Evolutionary conservation across 129 eudicot species (phyloP).

Genomic region (Pulicaria dysenterica): DNA sequence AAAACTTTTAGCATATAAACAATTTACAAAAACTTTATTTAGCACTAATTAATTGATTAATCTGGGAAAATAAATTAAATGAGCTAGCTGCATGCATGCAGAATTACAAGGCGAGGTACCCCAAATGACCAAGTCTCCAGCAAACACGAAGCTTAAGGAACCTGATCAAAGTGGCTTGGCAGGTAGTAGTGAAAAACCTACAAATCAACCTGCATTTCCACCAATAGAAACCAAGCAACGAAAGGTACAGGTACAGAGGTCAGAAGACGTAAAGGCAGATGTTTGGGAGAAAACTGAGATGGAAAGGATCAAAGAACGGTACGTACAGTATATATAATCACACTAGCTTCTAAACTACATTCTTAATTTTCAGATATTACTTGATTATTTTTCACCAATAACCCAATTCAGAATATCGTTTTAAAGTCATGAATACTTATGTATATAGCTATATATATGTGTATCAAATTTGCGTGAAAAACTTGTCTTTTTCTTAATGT

Average conservation of each 20-base stretch:
- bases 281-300: constrained; percentile 76
- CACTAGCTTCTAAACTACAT: not conserved
- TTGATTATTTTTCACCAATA: not conserved
- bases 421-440: not conserved
- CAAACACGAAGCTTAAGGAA: constrained; percentile 21
- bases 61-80: not conserved
- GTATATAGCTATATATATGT: not conserved
- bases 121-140: constrained; percentile 37
- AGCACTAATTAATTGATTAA: not conserved
- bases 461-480: not conserved
- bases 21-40: no score
- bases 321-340: constrained; percentile 33
- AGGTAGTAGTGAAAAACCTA: constrained; percentile 15
- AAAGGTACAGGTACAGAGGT: constrained; percentile 34
- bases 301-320: constrained; percentile 55
- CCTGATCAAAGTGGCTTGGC: constrained; percentile 29
- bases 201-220: not conserved
- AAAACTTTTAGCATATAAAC: not conserved
- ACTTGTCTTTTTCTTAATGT: no score
- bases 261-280: constrained; percentile 51
- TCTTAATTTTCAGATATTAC: not conserved
- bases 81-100: constrained; percentile 11
- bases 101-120: constrained; percentile 44
- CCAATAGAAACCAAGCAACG: not conserved
- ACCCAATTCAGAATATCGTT: not conserved